Percentiles rank a stretch among this genome's conserved stretches.
Conservation (phyloP, 2,329 filamentous ascomycete genomes). For the Chrysoporthe cubensis region DNA sequence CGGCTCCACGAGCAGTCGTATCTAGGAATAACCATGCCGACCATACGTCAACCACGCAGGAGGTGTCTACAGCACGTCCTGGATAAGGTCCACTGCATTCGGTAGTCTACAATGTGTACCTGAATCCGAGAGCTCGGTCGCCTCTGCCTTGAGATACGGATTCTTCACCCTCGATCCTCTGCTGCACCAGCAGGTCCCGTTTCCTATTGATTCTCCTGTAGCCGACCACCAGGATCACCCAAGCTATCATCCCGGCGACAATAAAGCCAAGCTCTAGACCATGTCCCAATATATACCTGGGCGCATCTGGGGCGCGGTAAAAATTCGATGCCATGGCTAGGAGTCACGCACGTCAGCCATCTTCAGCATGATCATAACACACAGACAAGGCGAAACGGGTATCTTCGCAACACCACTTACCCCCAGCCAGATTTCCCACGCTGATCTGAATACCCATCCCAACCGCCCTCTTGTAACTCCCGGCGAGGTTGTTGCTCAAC, state of each 20-base stretch:
- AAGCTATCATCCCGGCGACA: constrained; percentile 47
- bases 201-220: constrained; percentile 66
- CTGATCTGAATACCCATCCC: constrained; percentile 69
- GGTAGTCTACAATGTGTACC: background rate
- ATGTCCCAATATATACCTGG: constrained; percentile 55
- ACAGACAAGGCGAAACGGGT: too few relatives aligned
- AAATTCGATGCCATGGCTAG: constrained; percentile 73
- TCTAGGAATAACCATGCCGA: too few relatives aligned
- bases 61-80: too few relatives aligned
- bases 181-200: constrained; percentile 41
- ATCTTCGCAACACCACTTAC: background rate
- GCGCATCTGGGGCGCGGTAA: constrained; percentile 57
- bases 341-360: background rate
- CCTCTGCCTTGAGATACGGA: background rate
- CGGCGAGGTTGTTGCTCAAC: constrained; percentile 77
- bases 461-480: constrained; percentile 62
- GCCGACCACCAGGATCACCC: constrained; percentile 47
- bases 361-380: too few relatives aligned
- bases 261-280: constrained; percentile 56
- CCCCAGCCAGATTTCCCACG: constrained; percentile 59
- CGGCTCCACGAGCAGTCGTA: too few relatives aligned
- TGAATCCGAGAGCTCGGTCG: background rate
- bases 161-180: background rate
- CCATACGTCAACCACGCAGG: too few relatives aligned
- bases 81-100: background rate